A percentile compares a stretch with the other conserved stretches of the same genome.
Conservation (phyloP, 805 yeast genomes). For the Candida sithepensis region DNA sequence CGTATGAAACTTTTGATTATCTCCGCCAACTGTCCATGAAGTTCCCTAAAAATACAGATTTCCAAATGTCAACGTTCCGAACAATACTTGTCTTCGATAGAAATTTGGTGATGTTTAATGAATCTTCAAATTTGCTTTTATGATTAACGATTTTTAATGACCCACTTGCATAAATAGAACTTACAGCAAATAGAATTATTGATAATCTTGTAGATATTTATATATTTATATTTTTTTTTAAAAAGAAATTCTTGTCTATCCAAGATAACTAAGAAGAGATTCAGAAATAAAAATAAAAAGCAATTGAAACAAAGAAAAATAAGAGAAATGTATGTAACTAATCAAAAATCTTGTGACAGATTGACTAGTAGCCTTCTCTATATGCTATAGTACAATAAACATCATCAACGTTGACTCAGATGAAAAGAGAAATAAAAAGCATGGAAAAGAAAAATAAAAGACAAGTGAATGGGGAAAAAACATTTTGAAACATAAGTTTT, state of each 20-base stretch:
- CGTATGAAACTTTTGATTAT: conserved; percentile 16
- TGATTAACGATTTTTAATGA: not conserved
- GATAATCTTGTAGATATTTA: not conserved
- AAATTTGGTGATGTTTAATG: conserved; percentile 19
- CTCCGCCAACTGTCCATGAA: conserved; percentile 3
- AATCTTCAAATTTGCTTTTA: conserved; percentile 15
- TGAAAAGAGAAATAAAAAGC: not conserved
- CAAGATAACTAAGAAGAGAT: not conserved
- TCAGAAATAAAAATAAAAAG: too few relatives aligned
- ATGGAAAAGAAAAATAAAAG: not conserved
- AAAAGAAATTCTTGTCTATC: not conserved
- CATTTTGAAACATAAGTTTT: not conserved
- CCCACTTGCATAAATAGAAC: not conserved
- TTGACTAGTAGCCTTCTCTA: not conserved
- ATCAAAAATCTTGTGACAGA: too few relatives aligned
- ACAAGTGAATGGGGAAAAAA: too few relatives aligned
- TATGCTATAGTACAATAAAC: conserved; percentile 1
- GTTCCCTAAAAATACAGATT: conserved; percentile 1
- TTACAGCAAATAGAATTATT: too few relatives aligned
- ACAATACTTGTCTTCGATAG: conserved; percentile 18
- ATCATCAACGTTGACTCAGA: not conserved
- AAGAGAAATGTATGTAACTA: too few relatives aligned
- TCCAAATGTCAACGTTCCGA: conserved; percentile 5
- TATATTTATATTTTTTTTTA: too few relatives aligned
- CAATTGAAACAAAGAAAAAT: not conserved